Evolutionary conservation across 805 yeast genomes (phyloP).

Genomic region (Ogataea dorogensis): DNA sequence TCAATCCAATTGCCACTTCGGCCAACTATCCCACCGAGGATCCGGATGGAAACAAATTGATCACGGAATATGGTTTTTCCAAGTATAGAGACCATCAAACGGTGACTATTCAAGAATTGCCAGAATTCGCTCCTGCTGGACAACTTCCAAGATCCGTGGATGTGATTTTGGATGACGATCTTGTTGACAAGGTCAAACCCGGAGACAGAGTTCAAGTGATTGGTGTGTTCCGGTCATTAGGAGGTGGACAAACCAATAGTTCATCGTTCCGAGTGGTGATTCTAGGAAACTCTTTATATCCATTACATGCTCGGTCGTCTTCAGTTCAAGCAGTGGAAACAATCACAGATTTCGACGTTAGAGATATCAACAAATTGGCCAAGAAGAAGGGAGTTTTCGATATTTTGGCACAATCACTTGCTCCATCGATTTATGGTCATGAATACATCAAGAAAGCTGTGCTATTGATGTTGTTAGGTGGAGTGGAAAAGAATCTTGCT

Average conservation of each 20-base stretch:
- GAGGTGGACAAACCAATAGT: constrained; percentile 61
- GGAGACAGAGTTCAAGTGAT: constrained; percentile 95
- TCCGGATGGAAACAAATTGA: constrained; percentile 81
- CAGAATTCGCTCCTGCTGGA: constrained; percentile 97
- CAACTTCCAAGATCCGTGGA: constrained; percentile 93
- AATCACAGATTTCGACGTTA: constrained; percentile 79
- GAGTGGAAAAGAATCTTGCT: constrained; percentile 87
- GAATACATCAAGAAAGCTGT: constrained; percentile 90
- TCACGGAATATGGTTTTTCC: constrained; percentile 89
- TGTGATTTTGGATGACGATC: constrained; percentile 89
- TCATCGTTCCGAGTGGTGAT: constrained; percentile 81
- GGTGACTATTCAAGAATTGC: constrained; percentile 93
- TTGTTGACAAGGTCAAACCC: constrained; percentile 89
- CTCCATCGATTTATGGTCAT: constrained; percentile 95
- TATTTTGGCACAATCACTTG: constrained; percentile 77
- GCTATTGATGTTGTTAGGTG: constrained; percentile 86
- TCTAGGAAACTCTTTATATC: constrained; percentile 85
- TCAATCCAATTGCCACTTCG: constrained; percentile 78
- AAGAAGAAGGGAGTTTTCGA: constrained; percentile 73
- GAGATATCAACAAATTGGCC: constrained; percentile 79
- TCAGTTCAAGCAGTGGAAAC: constrained; percentile 59
- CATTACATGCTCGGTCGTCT: constrained; percentile 82
- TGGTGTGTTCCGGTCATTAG: constrained; percentile 90
- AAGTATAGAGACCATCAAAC: constrained; percentile 94
- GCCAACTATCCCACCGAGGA: constrained; percentile 93